Conservation (phyloP, 169 alveolate species). For the Babesia bovis region DNA sequence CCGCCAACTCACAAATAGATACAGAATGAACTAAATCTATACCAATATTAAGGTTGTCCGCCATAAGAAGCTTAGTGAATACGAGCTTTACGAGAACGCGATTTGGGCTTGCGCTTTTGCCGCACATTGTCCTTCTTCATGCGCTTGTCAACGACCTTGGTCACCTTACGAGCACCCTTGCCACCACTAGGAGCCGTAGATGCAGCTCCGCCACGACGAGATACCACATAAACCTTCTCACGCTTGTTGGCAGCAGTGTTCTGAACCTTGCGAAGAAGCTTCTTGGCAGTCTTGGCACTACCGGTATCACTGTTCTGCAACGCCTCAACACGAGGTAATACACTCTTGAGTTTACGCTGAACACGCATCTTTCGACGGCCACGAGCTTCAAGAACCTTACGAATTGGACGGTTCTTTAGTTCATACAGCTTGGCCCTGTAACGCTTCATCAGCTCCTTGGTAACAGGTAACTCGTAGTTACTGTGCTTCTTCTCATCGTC, state of each 20-base stretch:
- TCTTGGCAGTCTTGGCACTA: conserved; percentile 32
- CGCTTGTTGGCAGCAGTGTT: conserved; percentile 46
- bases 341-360: conserved; percentile 87
- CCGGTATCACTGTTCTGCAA: conserved; percentile 46
- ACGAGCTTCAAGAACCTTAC: conserved; percentile 95
- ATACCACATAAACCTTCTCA: conserved; percentile 82
- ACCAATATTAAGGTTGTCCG: conserved; percentile 6
- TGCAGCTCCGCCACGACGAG: conserved; percentile 78
- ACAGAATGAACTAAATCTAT: conserved; percentile 33
- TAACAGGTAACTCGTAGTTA: conserved; percentile 91
- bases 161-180: conserved; percentile 79
- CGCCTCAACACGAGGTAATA: conserved; percentile 80
- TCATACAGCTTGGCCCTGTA: conserved; percentile 91
- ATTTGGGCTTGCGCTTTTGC: conserved; percentile 71
- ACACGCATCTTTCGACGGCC: conserved; percentile 91
- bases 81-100: conserved; percentile 58
- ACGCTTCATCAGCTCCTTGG: conserved; percentile 91
- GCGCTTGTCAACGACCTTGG: conserved; percentile 93
- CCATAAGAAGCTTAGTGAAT: conserved; percentile 14
- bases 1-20: conserved; percentile 34
- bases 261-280: conserved; percentile 50
- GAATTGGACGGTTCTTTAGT: conserved; percentile 93
- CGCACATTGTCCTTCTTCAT: conserved; percentile 93
- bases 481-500: conserved; percentile 94
- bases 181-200: conserved; percentile 77